Percentiles rank a stretch among this genome's conserved stretches.
These are phyloP conservation scores for Croton setiger DNA, from an alignment of 441 rosid genomes.

Conservation along the genomic window DNA sequence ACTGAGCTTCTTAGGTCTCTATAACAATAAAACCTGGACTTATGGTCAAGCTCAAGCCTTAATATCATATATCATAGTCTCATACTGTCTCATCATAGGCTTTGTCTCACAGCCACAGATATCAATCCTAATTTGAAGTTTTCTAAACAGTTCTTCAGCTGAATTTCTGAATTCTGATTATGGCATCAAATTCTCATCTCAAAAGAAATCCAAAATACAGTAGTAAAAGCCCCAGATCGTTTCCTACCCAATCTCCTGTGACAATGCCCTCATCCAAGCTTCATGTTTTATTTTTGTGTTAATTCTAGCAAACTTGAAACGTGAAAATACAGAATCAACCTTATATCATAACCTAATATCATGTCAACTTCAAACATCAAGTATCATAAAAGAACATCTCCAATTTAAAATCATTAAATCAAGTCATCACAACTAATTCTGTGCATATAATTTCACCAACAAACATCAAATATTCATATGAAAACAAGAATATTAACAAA, in stretches of 20 bases:
- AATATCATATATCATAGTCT: background rate
- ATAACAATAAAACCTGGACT: background rate
- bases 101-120: background rate
- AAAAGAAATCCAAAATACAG: background rate
- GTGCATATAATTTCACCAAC: background rate
- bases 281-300: background rate
- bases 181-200: background rate
- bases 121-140: background rate
- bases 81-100: background rate
- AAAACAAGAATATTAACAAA: background rate
- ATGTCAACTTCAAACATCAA: background rate
- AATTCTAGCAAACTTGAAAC: background rate
- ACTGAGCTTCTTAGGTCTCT: background rate
- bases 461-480: background rate
- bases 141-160: background rate
- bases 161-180: background rate
- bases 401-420: background rate
- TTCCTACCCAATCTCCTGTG: background rate
- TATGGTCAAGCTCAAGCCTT: background rate
- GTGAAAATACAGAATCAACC: background rate
- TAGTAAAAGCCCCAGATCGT: background rate
- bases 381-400: background rate
- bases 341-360: slow-evolving; percentile 1
- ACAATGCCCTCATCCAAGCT: background rate
- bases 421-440: background rate